phyloP scores from a whole-genome alignment of 2,329 filamentous ascomycete genomes.

The Colletotrichum sp. region DNA sequence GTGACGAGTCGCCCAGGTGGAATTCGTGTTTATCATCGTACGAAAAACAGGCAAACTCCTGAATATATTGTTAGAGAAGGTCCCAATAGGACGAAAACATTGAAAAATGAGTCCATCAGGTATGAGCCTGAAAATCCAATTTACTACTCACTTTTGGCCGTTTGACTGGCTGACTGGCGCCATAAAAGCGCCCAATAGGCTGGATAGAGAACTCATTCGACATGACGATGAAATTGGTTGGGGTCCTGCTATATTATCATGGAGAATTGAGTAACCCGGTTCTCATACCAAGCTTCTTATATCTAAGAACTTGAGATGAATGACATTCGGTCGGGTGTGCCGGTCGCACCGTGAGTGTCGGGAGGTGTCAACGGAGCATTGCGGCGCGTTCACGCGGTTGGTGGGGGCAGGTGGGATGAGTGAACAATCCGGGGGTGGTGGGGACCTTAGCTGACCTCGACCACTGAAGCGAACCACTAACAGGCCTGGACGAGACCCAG shows the following conservation, averaged over 20 bases:
- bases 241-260: neutral
- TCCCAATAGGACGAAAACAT: neutral
- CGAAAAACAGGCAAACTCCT: slow-evolving; percentile 94
- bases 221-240: neutral
- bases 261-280: neutral
- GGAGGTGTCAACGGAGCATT: slow-evolving; percentile 9
- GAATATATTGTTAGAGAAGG: neutral
- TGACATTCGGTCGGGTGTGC: neutral
- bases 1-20: slow-evolving; percentile 75
- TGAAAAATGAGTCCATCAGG: neutral
- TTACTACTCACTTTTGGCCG: slow-evolving; percentile 68
- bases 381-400: neutral
- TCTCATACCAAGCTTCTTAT: neutral
- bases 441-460: neutral
- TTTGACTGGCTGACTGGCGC: slow-evolving; percentile 72
- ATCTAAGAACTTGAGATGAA: neutral
- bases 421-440: slow-evolving; percentile 6
- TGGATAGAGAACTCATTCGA: slow-evolving; percentile 63
- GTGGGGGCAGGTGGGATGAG: neutral
- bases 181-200: slow-evolving; percentile 72
- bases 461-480: slow-evolving; percentile 7
- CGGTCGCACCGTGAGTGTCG: slow-evolving; percentile 13
- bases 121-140: neutral
- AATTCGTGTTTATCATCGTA: slow-evolving; percentile 86
- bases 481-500: slow-evolving; percentile 4